These are phyloP conservation scores for Adansonia gregorii DNA, from an alignment of 441 rosid genomes.

Conservation along the genomic window DNA sequence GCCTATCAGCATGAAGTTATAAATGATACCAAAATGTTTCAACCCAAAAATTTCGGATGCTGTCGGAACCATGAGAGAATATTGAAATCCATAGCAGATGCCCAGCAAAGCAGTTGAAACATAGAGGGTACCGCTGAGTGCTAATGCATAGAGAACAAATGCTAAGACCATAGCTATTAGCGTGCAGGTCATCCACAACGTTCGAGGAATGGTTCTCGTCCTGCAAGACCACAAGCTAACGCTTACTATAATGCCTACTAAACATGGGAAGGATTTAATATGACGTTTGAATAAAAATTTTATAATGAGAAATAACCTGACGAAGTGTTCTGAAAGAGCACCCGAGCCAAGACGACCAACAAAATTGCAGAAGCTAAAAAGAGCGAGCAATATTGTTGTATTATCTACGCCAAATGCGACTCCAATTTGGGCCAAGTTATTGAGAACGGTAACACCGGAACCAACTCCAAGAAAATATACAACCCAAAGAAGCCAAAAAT, in stretches of 20 bases:
- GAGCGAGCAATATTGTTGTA: constrained; percentile 61
- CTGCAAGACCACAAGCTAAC: constrained; percentile 41
- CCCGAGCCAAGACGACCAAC: constrained; percentile 90
- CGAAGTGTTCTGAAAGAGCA: constrained; percentile 86
- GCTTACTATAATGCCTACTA: constrained; percentile 1
- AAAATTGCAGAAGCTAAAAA: constrained; percentile 91
- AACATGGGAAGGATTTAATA: not conserved
- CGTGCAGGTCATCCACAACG: constrained; percentile 75
- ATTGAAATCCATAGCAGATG: constrained; percentile 73
- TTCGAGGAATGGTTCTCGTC: constrained; percentile 77
- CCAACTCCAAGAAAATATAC: constrained; percentile 88
- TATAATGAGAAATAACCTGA: constrained; percentile 52
- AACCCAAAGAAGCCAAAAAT: constrained; percentile 51
- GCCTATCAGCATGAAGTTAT: constrained; percentile 72
- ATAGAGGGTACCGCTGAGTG: constrained; percentile 57
- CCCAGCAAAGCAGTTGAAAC: constrained; percentile 74
- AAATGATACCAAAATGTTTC: constrained; percentile 83
- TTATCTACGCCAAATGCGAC: constrained; percentile 60
- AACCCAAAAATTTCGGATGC: constrained; percentile 94
- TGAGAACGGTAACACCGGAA: constrained; percentile 84
- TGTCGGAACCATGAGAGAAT: constrained; percentile 70
- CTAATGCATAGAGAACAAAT: constrained; percentile 67
- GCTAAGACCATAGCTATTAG: constrained; percentile 59
- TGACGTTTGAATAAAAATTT: constrained; percentile 18
- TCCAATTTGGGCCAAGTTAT: constrained; percentile 89